Conservation (phyloP, 116 monocot genomes). For the Trichopus zeylanicus region DNA sequence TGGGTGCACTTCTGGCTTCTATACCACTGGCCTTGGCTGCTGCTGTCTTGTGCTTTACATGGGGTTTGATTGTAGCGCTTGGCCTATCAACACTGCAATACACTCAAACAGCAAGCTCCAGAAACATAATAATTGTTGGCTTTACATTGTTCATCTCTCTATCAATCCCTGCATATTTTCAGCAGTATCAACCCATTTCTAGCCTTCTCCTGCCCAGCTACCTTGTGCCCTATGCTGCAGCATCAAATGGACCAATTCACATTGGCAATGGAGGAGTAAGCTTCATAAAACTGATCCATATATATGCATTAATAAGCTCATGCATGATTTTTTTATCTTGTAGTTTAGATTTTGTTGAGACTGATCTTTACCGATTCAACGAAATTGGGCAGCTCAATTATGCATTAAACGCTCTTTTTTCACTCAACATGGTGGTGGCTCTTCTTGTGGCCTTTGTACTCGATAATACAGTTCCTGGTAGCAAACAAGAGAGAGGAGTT, state of each 20-base stretch:
- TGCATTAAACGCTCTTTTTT: conserved; percentile 80
- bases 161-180: conserved; percentile 86
- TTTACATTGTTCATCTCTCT: conserved; percentile 95
- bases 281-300: background rate
- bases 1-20: conserved; percentile 93
- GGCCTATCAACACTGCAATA: conserved; percentile 87
- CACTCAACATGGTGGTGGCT: conserved; percentile 94
- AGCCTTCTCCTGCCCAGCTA: conserved; percentile 83
- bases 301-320: background rate
- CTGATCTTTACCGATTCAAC: background rate
- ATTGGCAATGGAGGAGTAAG: conserved; percentile 60
- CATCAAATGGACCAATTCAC: conserved; percentile 77
- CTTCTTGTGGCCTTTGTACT: conserved; percentile 77
- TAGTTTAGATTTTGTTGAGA: too few relatives aligned
- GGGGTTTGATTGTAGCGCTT: conserved; percentile 80
- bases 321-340: background rate
- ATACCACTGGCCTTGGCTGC: conserved; percentile 91
- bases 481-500: conserved; percentile 84
- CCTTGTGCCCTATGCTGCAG: conserved; percentile 86
- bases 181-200: conserved; percentile 76
- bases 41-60: conserved; percentile 87
- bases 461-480: conserved; percentile 97
- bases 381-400: conserved; percentile 59
- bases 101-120: conserved; percentile 82
- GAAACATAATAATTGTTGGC: conserved; percentile 87